Conservation (phyloP, 2,329 filamentous ascomycete genomes). For the Fusarium sp. region DNA sequence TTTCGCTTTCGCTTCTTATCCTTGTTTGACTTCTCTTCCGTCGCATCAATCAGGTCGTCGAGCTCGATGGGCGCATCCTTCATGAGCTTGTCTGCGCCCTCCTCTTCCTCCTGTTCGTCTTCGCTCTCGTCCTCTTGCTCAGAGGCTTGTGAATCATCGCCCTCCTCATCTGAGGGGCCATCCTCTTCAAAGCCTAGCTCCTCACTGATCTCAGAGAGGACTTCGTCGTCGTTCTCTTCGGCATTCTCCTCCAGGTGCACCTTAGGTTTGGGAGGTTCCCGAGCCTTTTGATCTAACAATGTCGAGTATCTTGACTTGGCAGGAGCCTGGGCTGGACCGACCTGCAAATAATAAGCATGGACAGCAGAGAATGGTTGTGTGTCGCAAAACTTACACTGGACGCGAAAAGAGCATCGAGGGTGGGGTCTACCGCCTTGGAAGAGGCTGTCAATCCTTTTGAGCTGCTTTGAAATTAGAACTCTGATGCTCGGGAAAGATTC, state of each 20-base stretch:
- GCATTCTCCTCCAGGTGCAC: conserved; percentile 51
- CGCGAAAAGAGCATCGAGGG: conserved; percentile 77
- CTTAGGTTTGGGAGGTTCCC: conserved; percentile 44
- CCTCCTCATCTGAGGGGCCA: conserved; percentile 46
- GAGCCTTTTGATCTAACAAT: conserved; percentile 53
- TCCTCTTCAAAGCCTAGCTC: conserved; percentile 54
- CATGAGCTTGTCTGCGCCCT: conserved; percentile 56
- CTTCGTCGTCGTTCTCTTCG: conserved; percentile 53
- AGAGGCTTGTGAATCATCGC: conserved; percentile 47
- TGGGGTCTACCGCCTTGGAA: conserved; percentile 74
- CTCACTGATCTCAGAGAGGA: conserved; percentile 52
- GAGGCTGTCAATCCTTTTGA: conserved; percentile 59
- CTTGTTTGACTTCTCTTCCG: conserved; percentile 54
- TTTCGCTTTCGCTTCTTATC: conserved; percentile 76
- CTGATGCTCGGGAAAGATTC: conserved; percentile 8
- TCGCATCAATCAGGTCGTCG: conserved; percentile 53
- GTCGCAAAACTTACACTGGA: conserved; percentile 71
- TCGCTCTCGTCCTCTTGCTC: conserved; percentile 45
- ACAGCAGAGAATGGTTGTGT: conserved; percentile 9
- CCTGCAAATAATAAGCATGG: conserved; percentile 53
- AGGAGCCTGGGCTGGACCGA: conserved; percentile 64
- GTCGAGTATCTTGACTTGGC: conserved; percentile 61
- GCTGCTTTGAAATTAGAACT: conserved; percentile 49
- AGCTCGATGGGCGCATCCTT: conserved; percentile 54
- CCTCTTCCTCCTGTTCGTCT: conserved; percentile 48